Evolutionary conservation across 2,329 filamentous ascomycete genomes (phyloP).

Genomic region (Sclerotinia glacialis): DNA sequence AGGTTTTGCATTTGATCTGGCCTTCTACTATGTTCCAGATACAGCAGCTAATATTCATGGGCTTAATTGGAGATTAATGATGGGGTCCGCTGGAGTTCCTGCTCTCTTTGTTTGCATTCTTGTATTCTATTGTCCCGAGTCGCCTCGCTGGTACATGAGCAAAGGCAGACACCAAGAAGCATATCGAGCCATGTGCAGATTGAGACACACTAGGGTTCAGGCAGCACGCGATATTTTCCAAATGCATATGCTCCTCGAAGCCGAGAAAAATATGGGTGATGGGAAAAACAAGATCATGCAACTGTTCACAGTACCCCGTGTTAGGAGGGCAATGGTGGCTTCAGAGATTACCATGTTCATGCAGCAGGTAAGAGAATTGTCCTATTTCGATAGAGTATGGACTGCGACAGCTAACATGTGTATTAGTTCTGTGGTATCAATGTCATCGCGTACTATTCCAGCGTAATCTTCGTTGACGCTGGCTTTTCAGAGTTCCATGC

Average conservation of each 20-base stretch:
- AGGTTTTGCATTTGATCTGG: conserved; percentile 59
- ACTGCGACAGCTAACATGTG: background rate
- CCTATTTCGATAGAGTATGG: background rate
- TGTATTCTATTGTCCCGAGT: conserved; percentile 45
- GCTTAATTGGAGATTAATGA: conserved; percentile 66
- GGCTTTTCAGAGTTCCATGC: conserved; percentile 51
- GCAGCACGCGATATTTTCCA: conserved; percentile 57
- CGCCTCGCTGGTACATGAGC: conserved; percentile 51
- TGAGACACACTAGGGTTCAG: conserved; percentile 53
- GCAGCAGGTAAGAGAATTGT: conserved; percentile 42
- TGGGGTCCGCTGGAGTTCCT: conserved; percentile 61
- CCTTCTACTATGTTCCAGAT: conserved; percentile 57
- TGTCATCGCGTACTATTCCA: conserved; percentile 59
- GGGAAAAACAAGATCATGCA: conserved; percentile 53
- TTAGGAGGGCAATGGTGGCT: conserved; percentile 49
- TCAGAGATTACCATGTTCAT: conserved; percentile 65
- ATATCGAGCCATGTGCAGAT: conserved; percentile 46
- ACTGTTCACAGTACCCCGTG: conserved; percentile 55
- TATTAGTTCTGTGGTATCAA: conserved; percentile 49
- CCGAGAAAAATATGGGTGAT: conserved; percentile 52
- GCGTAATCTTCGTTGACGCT: conserved; percentile 58
- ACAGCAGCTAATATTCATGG: conserved; percentile 47
- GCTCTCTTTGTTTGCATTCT: conserved; percentile 55
- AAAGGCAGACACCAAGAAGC: conserved; percentile 49
- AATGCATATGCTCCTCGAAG: conserved; percentile 56